phyloP scores from a whole-genome alignment of 768 basidiomycete species.

The Daedalea quercina region DNA sequence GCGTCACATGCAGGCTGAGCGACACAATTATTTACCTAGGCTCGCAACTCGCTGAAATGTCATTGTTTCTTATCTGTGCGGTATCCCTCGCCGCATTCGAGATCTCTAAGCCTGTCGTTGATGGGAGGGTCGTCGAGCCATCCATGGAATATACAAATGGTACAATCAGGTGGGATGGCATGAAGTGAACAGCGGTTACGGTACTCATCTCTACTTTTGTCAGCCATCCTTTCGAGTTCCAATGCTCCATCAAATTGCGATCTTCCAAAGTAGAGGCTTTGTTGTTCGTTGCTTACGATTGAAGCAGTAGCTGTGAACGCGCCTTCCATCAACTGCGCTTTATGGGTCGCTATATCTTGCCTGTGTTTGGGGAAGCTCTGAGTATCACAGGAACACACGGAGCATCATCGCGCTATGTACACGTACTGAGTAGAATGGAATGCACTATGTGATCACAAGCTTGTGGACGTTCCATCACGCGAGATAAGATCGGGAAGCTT shows the following conservation, averaged over 20 bases:
- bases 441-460: too few relatives aligned
- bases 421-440: too few relatives aligned
- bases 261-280: conserved; percentile 14
- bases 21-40: conserved; percentile 22
- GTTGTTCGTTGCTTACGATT: not conserved
- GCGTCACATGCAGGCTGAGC: not conserved
- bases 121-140: conserved; percentile 22
- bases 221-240: conserved; percentile 14
- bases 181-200: not conserved
- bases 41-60: conserved; percentile 34
- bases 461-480: too few relatives aligned
- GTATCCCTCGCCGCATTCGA: conserved; percentile 29
- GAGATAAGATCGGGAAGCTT: too few relatives aligned
- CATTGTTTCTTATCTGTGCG: conserved; percentile 28
- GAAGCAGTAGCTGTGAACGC: too few relatives aligned
- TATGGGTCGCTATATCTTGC: too few relatives aligned
- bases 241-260: conserved; percentile 9
- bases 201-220: too few relatives aligned
- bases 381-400: too few relatives aligned
- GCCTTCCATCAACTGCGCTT: too few relatives aligned
- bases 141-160: conserved; percentile 13
- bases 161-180: conserved; percentile 15
- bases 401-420: too few relatives aligned
- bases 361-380: too few relatives aligned
- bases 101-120: conserved; percentile 21